These are phyloP conservation scores for Cephalotrichum gorgonifer DNA, from an alignment of 2,329 filamentous ascomycete genomes.

Conservation along the genomic window DNA sequence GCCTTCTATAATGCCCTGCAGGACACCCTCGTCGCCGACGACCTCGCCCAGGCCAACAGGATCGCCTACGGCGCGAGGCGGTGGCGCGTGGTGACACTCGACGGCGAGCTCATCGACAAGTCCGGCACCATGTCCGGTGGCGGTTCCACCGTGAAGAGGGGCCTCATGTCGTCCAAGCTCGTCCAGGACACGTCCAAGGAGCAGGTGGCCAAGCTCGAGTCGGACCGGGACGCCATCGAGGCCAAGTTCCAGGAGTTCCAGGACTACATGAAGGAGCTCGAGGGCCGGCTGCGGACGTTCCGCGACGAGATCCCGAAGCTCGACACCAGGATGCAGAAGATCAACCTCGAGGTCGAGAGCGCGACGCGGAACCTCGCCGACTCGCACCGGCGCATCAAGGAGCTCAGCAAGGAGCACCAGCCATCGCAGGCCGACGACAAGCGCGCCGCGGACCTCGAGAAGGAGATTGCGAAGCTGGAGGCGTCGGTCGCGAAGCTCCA, in stretches of 20 bases:
- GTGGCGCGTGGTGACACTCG: conserved; percentile 94
- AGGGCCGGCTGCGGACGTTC: conserved; percentile 60
- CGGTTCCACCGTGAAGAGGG: conserved; percentile 80
- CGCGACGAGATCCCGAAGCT: conserved; percentile 71
- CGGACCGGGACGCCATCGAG: conserved; percentile 77
- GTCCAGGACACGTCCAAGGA: conserved; percentile 81
- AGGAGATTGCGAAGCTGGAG: conserved; percentile 65
- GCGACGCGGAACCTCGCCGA: conserved; percentile 76
- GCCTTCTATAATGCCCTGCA: conserved; percentile 95
- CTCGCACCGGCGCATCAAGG: conserved; percentile 73
- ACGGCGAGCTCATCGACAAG: conserved; percentile 92
- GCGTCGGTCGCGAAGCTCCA: conserved; percentile 72
- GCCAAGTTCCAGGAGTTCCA: conserved; percentile 76
- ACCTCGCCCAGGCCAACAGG: conserved; percentile 91
- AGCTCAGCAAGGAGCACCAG: conserved; percentile 71
- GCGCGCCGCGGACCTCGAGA: conserved; percentile 62
- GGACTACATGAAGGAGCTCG: conserved; percentile 70
- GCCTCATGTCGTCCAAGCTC: conserved; percentile 94
- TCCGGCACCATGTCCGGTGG: conserved; percentile 98
- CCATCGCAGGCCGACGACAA: conserved; percentile 71
- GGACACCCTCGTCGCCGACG: conserved; percentile 85
- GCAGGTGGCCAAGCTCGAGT: conserved; percentile 77
- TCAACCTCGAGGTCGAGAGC: conserved; percentile 79
- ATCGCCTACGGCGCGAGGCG: conserved; percentile 90
- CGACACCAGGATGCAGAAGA: conserved; percentile 86